Evolutionary conservation across 2,329 filamentous ascomycete species (phyloP), one percentile per base, ranked within the genome.

Genomic region (Pyrenochaeta sp.): DNA sequence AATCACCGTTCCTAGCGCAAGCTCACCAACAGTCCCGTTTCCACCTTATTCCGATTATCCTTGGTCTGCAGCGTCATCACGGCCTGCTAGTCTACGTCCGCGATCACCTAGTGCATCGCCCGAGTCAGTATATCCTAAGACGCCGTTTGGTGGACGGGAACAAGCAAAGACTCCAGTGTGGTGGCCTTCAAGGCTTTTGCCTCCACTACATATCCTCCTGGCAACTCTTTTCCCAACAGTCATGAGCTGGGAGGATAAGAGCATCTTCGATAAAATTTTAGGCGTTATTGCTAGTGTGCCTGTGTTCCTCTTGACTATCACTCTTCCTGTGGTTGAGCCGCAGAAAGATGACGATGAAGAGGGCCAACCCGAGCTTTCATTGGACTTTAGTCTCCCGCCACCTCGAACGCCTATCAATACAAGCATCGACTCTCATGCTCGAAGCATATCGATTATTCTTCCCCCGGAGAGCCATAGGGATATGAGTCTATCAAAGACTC

Each of bases 231-330:
- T 97, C 57, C 94, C 94, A 1, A 96, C 93, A 0, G 73, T 99
- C 20, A 86, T 85, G 53, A 85, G 81, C 18, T 99, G 93, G 90
- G 77, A 72, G 29, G 83, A 88, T 19, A 97, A 96, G 72, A 84
- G 78, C n/a, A 71, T 87, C n/a, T 90, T 86, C 84, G 92, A 93
- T 60, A 91, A 89, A 63, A 74, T 91, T 30, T 75, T 96, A 34
- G 93, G 90, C 28, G 61, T 94, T 8, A 80, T 95, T 24, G 92
- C 92, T 6, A 86, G 90, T n/a, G 89, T 92, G 1, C 95, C 88
- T 58, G 90, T 99, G 24, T 89, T 99, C 51, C 74, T 97, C 2
- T 78, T 99, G 3, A 93, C 93, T 1, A 84, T 94, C 32, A 99
- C 94, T 0, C 72, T 99, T 4, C 94, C 95, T 0, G 91, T 99